Base-by-base conservation (phyloP, 164 flowering plant species). In the Hamamelis virginiana region DNA sequence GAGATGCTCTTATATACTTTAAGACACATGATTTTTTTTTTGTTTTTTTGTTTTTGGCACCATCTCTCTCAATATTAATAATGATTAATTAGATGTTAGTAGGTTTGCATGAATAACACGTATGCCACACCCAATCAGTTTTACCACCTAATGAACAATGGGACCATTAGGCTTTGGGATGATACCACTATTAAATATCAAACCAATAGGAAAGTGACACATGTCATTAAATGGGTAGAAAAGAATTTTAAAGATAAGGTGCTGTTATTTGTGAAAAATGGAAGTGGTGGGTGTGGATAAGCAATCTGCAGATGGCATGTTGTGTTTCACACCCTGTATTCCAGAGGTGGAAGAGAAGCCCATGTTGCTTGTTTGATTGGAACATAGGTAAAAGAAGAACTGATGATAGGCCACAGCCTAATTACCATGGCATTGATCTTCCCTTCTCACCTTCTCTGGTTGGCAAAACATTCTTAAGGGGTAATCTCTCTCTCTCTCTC, bases 361-460 rank as follows among this genome's bases (percentile, higher is more conserved):
- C 87, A 25, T 59, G 75, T 21, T 71, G 79, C 84, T 74, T 91
- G 41, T 91, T 91, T 71, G 86, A 80, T 46, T 93, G 96, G 97
- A 83, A 83, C 68, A 78, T 76, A 22, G 83, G 89, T 70, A 85
- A 69, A 55, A 79, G 53, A 60, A 73, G 22, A 28, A 66, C 19
- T 43, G 86, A 84, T 16, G 74, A 71, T 14, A 73, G 25, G 61
- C 88, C 86, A 51, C 82, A 72, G 59, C 82, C 84, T 14, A 85
- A 82, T 68, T 90, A 91, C 75, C 88, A 94, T 77, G 84, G 84
- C 9, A 62, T 80, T 76, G 89, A 84, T 75, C 93, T 91, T 69
- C 89, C 97, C 23, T 92, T 91, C 81, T 67, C 96, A 28, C 82
- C 77, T 45, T 87, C 95, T 67, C 85, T 94, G 0, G 84, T 94